Evolutionary conservation across 805 yeast genomes (phyloP).

Genomic region (Wickerhamiella galacta): DNA sequence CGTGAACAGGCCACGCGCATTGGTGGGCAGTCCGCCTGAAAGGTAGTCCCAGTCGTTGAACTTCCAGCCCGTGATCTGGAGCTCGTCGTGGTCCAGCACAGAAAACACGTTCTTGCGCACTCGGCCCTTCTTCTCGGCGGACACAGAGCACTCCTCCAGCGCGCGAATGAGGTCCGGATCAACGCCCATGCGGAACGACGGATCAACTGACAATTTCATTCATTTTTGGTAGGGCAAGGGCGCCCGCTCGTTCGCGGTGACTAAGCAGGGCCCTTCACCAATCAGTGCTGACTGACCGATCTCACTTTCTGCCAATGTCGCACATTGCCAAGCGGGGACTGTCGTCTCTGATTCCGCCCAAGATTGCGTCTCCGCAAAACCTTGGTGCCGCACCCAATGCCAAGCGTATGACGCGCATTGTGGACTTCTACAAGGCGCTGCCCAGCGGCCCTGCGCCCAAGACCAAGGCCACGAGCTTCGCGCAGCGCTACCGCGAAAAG

Average conservation of each 20-base stretch:
- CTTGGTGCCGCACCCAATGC: conserved; percentile 92
- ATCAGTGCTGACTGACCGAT: conserved; percentile 5
- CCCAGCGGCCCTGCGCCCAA: conserved; percentile 87
- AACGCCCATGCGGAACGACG: background rate
- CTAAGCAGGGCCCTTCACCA: no score
- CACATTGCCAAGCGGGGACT: conserved; percentile 80
- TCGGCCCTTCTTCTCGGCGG: conserved; percentile 8
- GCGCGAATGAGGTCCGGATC: background rate
- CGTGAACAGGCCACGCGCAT: conserved; percentile 76
- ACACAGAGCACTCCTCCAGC: conserved; percentile 1
- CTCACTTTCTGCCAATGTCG: no score
- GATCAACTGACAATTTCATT: no score
- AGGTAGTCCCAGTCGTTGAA: conserved; percentile 84
- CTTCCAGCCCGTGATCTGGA: conserved; percentile 40
- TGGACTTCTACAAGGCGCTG: conserved; percentile 83
- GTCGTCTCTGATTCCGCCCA: conserved; percentile 95
- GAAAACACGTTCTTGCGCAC: conserved; percentile 9
- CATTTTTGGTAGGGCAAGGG: no score
- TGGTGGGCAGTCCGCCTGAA: conserved; percentile 38
- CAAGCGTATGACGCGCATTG: conserved; percentile 89
- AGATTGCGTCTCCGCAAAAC: conserved; percentile 92
- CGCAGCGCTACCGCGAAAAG: conserved; percentile 54
- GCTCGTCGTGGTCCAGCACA: conserved; percentile 18
- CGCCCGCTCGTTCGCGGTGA: no score
- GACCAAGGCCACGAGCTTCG: conserved; percentile 34